Percentiles rank a stretch among this genome's conserved stretches.
Conservation (phyloP, 2,329 filamentous ascomycete species). For the Colletotrichum sp. region DNA sequence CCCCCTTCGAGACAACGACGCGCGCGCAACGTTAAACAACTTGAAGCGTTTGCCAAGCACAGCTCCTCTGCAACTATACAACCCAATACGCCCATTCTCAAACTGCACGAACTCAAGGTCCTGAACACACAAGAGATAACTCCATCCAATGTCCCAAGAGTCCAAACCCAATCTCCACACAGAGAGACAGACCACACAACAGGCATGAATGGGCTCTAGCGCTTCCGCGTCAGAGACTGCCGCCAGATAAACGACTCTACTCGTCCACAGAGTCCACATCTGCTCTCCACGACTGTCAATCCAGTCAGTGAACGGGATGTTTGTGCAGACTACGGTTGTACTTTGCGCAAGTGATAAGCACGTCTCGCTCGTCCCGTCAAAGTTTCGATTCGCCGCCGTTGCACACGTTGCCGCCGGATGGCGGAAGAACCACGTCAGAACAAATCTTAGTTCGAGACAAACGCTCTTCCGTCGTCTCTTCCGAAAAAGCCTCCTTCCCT, state of each 20-base stretch:
- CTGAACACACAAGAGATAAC: neutral
- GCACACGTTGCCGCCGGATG: neutral
- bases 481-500: neutral
- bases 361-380: neutral
- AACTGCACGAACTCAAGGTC: neutral
- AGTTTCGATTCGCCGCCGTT: neutral
- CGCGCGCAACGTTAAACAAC: neutral
- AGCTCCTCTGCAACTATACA: neutral
- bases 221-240: neutral
- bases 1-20: neutral
- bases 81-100: neutral
- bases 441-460: neutral
- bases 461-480: neutral
- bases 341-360: neutral
- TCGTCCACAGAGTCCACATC: neutral
- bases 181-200: neutral
- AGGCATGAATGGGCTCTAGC: neutral
- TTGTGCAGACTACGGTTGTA: neutral
- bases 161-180: neutral
- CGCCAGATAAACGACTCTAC: neutral
- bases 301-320: neutral
- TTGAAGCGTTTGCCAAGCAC: neutral
- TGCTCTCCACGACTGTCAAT: neutral
- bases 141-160: neutral
- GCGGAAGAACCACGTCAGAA: neutral